Evolutionary conservation across 345 rosid genomes (phyloP), one percentile per base, ranked within the genome.

Genomic region (Anacardium occidentale): DNA sequence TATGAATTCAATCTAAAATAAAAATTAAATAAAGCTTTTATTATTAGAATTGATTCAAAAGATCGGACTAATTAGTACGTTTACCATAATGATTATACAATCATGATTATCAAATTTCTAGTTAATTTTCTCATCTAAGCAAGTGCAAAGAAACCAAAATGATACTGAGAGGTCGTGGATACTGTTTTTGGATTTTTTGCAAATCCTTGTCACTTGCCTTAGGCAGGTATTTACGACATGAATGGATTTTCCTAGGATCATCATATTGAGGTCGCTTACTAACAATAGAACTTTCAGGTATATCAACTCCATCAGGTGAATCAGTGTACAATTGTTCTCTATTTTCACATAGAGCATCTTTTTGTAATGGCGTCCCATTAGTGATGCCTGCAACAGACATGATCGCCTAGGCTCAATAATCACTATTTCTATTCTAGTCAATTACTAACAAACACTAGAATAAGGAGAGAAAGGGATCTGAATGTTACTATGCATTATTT

Each of bases 111-210:
- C 7, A 32, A 48, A 44, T 26, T 37, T 32, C 52, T 14, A 48
- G 22, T 67, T 55, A 77, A 62, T 29, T 26, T 26, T 77, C 18
- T 54, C 63, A 34, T 42, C 50, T 54, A 34, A 62, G 25, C 9
- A 24, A 65, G 25, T 26, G 13, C 7, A 2, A 24, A 22, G 15
- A 44, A 25, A 55, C 44, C 42, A 51, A 74, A 59, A 50, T 52
- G 45, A 71, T 15, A 51, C 61, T 53, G 3, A 52, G 53, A 24
- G 2, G 1, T 8, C 2, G 40, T 2, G 72, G 73, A 73, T 69
- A 73, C 83, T 52, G 34, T 57, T 20, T 65, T 40, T 65, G 65
- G 26, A 73, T 76, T 48, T 58, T 53, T 37, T 44, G 18, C 1
- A 73, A 47, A 55, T 76, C 77, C 64, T 64, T 58, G 0, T 56